These are phyloP conservation scores for Testicularia cyperi DNA, from an alignment of 1,284 basidiomycete species.

Conservation along the genomic window DNA sequence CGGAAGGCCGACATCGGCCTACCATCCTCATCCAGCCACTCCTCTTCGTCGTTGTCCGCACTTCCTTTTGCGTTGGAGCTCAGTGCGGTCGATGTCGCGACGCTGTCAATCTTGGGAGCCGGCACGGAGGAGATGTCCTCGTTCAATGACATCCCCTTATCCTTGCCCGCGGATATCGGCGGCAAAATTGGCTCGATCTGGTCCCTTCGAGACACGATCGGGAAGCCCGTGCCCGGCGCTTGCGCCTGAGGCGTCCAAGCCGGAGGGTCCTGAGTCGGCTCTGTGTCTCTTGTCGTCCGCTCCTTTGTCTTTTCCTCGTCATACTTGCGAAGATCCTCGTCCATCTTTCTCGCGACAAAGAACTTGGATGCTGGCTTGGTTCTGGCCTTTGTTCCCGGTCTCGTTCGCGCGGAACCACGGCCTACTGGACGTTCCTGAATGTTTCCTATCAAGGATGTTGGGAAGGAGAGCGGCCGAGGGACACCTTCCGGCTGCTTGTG, in stretches of 20 bases:
- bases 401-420: constrained; percentile 1
- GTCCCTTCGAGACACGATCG: constrained; percentile 16
- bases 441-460: constrained; percentile 13
- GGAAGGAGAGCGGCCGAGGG: not conserved
- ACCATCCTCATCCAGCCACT: constrained; percentile 44
- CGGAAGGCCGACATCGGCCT: constrained; percentile 54
- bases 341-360: constrained; percentile 27
- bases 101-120: constrained; percentile 15
- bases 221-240: constrained; percentile 34
- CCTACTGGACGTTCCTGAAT: constrained; percentile 27
- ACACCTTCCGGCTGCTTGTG: not conserved
- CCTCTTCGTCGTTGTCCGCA: constrained; percentile 24
- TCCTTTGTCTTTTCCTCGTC: constrained; percentile 21
- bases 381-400: constrained; percentile 5
- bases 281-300: constrained; percentile 2
- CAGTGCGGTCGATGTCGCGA: constrained; percentile 8
- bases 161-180: not conserved
- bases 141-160: constrained; percentile 4
- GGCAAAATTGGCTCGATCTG: constrained; percentile 25
- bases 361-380: constrained; percentile 19
- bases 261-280: too few species aligned
- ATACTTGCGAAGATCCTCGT: constrained; percentile 30
- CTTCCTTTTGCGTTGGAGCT: too few species aligned
- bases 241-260: constrained; percentile 2
- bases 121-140: constrained; percentile 23